Evolutionary conservation across 768 basidiomycete species (phyloP), one percentile per base, ranked within the genome.

Genomic region (Thelephora ganbajun): DNA sequence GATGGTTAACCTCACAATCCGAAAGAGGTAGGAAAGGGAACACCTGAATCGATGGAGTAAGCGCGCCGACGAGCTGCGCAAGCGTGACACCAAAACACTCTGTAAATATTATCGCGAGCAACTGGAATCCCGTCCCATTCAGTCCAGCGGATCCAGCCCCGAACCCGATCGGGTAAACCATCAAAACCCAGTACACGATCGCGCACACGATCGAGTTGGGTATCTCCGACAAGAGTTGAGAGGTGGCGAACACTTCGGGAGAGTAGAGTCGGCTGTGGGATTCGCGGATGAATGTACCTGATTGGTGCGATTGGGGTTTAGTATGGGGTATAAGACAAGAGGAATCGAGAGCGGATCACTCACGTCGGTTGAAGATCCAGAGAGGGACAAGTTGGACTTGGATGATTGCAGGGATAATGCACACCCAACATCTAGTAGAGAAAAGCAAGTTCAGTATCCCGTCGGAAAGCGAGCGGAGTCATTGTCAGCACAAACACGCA

Each of bases 201-300:
- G 73, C 80, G 53, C 85, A 89, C 12, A 85, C 56, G 30, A 83
- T 58, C 43, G 74, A 80, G 61, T 81, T 84, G 0, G 88, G 90
- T 47, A 85, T 71, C 62, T 94, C 89, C 36, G 87, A 80, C 11
- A 86, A 59, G 22, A 92, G 69, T 57, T 92, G 90, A 2, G 80
- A 78, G 33, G 86, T 72, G 26, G 88, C 83, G 59, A 93, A 93
- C 18, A 89, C 85, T 49, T 79, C 80, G 0, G 86, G 81, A 0
- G 81, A 84, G 63, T 92, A 92, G 57, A 92, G 91, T 50, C 83
- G 76, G 63, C 83, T 85, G 2, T 81, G 84, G 0, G 85, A 72
- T 65, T 91, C 88, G 9, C 61, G 56, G 19, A 69, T 64, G 53
- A 70, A 70, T 35, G 62, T 63, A 14, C 61, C 26, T 30, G 26